phyloP scores from a whole-genome alignment of 495 filamentous ascomycete species.

The Durotheca rogersii region DNA sequence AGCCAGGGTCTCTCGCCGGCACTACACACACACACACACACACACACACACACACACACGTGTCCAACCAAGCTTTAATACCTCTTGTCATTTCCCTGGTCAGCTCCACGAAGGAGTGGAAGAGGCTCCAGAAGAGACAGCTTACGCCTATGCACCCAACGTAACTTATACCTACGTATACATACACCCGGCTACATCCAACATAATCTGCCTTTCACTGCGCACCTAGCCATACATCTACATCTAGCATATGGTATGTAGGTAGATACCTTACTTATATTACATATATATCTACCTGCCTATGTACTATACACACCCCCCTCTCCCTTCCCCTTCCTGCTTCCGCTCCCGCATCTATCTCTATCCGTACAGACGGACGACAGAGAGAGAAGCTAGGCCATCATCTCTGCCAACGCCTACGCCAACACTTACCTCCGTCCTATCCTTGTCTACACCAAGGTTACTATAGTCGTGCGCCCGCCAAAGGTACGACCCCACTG shows the following conservation, averaged over 20 bases:
- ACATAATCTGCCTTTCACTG: not conserved
- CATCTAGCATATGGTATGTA: not conserved
- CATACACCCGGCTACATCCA: not conserved
- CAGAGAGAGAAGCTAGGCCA: too few relatives aligned
- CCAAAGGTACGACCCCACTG: too few relatives aligned
- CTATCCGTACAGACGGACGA: too few relatives aligned
- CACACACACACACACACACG: constrained; percentile 22
- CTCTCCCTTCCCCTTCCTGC: too few relatives aligned
- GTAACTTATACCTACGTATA: not conserved
- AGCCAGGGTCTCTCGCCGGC: constrained; percentile 15
- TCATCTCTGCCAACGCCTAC: too few relatives aligned
- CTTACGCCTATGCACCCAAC: not conserved
- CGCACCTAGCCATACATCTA: not conserved
- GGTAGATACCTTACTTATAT: too few relatives aligned
- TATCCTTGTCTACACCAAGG: too few relatives aligned
- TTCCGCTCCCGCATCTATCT: too few relatives aligned
- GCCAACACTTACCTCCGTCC: too few relatives aligned
- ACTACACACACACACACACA: constrained; percentile 7
- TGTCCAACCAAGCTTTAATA: constrained; percentile 25
- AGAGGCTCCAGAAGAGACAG: constrained; percentile 2
- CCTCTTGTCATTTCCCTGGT: constrained; percentile 9
- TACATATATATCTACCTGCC: not conserved
- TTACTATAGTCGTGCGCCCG: too few relatives aligned
- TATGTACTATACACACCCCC: too few relatives aligned
- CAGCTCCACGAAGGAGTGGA: constrained; percentile 12